Evolutionary conservation across 164 flowering plant species (phyloP).

Genomic region (Vitis cinerea): DNA sequence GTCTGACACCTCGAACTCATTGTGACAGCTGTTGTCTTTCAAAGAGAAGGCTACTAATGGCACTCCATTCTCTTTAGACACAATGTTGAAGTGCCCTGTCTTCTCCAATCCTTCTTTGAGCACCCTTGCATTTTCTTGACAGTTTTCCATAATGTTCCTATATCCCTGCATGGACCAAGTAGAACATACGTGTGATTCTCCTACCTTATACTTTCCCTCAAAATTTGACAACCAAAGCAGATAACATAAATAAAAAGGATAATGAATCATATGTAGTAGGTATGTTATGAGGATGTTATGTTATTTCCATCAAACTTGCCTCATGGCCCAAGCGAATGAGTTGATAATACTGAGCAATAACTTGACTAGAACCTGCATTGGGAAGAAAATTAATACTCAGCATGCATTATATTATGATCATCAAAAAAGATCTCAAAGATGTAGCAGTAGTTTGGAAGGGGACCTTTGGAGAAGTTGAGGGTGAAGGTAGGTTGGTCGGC

Average conservation of each 20-base stretch:
- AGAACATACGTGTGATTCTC: too few relatives aligned
- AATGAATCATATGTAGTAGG: too few relatives aligned
- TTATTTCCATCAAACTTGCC: slow-evolving; percentile 13
- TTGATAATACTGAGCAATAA: slow-evolving; percentile 44
- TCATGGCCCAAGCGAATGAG: slow-evolving; percentile 40
- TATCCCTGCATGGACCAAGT: slow-evolving; percentile 28
- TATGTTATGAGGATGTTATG: not conserved
- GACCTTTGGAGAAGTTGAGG: slow-evolving; percentile 50
- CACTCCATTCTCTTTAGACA: slow-evolving; percentile 41
- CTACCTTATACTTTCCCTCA: too few relatives aligned
- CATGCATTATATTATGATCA: not conserved
- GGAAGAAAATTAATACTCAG: not conserved
- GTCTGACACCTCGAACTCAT: slow-evolving; percentile 38
- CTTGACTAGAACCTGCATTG: slow-evolving; percentile 37
- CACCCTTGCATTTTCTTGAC: slow-evolving; percentile 34
- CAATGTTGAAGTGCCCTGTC: slow-evolving; percentile 32
- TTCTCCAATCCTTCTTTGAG: slow-evolving; percentile 39
- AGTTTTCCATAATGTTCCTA: slow-evolving; percentile 39
- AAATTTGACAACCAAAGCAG: too few relatives aligned
- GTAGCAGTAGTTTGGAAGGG: not conserved
- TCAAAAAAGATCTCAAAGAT: not conserved
- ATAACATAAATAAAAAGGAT: too few relatives aligned
- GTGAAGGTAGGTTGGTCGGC: slow-evolving; percentile 52
- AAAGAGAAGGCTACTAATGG: slow-evolving; percentile 43
- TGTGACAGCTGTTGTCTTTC: slow-evolving; percentile 32